Evolutionary conservation across 768 basidiomycete genomes (phyloP).

Genomic region (Psilocybe sp.): DNA sequence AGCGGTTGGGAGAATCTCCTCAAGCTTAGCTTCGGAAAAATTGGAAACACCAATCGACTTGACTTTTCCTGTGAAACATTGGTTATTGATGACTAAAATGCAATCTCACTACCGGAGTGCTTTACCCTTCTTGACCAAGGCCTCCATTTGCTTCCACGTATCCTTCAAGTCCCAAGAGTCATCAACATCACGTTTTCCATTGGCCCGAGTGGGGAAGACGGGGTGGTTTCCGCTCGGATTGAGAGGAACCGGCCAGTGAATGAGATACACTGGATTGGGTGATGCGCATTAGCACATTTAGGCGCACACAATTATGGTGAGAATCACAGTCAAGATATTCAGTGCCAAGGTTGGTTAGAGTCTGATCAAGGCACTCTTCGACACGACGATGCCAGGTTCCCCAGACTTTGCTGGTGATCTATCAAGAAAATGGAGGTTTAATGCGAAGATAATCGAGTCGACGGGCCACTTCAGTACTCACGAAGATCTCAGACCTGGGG

Average conservation of each 20-base stretch:
- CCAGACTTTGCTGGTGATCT: constrained; percentile 77
- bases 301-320: constrained; percentile 11
- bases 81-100: constrained; percentile 5
- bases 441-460: neutral
- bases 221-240: constrained; percentile 68
- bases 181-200: constrained; percentile 67
- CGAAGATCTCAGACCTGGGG: constrained; percentile 62
- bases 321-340: constrained; percentile 79
- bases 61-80: constrained; percentile 52
- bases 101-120: constrained; percentile 1
- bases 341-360: constrained; percentile 74
- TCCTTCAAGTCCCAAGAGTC: constrained; percentile 63
- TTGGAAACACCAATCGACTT: constrained; percentile 74
- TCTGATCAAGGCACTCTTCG: constrained; percentile 71
- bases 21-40: constrained; percentile 64
- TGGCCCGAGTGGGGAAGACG: constrained; percentile 52
- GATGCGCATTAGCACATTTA: constrained; percentile 9
- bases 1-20: constrained; percentile 66
- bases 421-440: constrained; percentile 5
- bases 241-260: constrained; percentile 82
- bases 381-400: constrained; percentile 67
- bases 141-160: constrained; percentile 88
- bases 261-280: constrained; percentile 48
- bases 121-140: constrained; percentile 58
- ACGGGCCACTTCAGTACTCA: constrained; percentile 20